These are phyloP conservation scores for Leersia perrieri DNA, from an alignment of 176 grass and related monocot genomes.

Conservation along the genomic window DNA sequence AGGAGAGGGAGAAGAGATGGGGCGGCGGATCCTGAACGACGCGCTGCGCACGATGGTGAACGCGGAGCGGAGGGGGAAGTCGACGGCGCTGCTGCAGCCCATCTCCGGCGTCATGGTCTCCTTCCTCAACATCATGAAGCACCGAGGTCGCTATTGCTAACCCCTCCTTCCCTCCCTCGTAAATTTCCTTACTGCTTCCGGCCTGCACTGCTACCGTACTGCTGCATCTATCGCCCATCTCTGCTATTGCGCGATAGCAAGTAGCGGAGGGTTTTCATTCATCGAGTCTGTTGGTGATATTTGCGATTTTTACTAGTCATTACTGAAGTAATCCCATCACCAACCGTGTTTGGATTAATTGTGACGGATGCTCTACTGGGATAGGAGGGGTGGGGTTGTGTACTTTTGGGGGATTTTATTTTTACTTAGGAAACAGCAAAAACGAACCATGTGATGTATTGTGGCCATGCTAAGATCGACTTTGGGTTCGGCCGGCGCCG, in stretches of 20 bases:
- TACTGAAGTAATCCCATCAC: neutral
- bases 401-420: neutral
- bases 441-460: neutral
- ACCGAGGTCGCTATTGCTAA: conserved; percentile 59
- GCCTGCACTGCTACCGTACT: neutral
- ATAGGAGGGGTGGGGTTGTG: neutral
- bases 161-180: neutral
- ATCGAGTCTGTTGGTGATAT: neutral
- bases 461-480: neutral
- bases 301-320: neutral
- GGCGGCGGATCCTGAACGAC: conserved; percentile 51
- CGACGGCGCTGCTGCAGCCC: conserved; percentile 70
- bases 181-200: neutral
- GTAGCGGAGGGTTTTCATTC: neutral
- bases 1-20: too few species aligned
- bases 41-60: conserved; percentile 87
- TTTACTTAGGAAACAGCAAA: neutral
- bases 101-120: conserved; percentile 88
- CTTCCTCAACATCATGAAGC: conserved; percentile 96
- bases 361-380: neutral
- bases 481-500: neutral
- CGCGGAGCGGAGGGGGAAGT: conserved; percentile 63
- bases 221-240: neutral
- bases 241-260: neutral
- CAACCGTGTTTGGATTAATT: neutral